phyloP scores from a whole-genome alignment of 75 land plant genomes.

The Pinus tabuliformis region DNA sequence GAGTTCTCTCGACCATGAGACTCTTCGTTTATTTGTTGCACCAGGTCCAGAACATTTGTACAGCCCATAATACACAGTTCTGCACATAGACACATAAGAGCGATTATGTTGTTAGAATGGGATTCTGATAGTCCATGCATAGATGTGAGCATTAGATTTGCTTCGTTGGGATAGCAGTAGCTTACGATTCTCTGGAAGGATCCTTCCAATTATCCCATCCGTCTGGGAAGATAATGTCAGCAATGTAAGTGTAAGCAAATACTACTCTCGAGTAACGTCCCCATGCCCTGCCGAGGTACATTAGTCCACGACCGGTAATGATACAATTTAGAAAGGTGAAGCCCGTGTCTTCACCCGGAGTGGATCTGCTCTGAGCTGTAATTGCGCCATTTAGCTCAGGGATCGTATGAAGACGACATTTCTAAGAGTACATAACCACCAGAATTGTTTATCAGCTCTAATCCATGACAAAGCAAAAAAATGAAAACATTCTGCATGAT shows the following conservation, averaged over 20 bases:
- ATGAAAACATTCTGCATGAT: not conserved
- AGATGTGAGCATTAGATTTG: not conserved
- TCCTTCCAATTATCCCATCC: slow-evolving; percentile 66
- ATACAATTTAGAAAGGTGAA: too few species aligned
- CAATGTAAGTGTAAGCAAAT: slow-evolving; percentile 52
- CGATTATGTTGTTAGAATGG: not conserved
- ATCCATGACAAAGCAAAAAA: not conserved
- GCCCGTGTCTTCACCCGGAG: slow-evolving; percentile 49
- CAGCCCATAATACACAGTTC: slow-evolving; percentile 56
- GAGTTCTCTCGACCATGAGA: slow-evolving; percentile 46
- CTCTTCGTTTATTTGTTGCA: slow-evolving; percentile 20
- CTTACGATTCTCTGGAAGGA: slow-evolving; percentile 21
- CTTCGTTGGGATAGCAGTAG: not conserved
- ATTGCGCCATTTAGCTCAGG: slow-evolving; percentile 52
- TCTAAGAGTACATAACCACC: too few species aligned
- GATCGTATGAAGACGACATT: slow-evolving; percentile 48
- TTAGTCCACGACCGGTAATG: slow-evolving; percentile 46
- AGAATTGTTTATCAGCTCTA: too few species aligned
- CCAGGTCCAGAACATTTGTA: slow-evolving; percentile 52
- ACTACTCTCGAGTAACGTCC: slow-evolving; percentile 65
- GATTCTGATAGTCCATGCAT: not conserved
- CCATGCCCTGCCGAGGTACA: slow-evolving; percentile 72
- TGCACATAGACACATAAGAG: slow-evolving; percentile 3
- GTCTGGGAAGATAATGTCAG: slow-evolving; percentile 45
- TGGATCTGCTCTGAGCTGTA: slow-evolving; percentile 55